Evolutionary conservation across 441 rosid species (phyloP).

Genomic region (Pelargonium cotyledonis): DNA sequence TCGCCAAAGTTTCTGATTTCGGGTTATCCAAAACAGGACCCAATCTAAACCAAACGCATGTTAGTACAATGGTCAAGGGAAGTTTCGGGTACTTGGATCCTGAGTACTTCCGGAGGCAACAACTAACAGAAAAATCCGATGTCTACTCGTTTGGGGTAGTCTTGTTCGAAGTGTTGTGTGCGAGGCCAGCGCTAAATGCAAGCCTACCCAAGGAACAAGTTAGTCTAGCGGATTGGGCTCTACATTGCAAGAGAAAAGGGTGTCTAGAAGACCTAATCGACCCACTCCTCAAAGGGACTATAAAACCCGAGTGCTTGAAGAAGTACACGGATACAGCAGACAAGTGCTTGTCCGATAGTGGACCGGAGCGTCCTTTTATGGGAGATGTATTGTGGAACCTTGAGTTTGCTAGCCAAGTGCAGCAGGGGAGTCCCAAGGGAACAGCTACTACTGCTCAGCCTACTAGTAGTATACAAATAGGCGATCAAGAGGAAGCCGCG

Average conservation of each 20-base stretch:
- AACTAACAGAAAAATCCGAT: no score
- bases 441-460: no score
- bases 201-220: conserved; percentile 14
- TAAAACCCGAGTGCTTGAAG: conserved; percentile 2
- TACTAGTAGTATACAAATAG: no score
- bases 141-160: conserved; percentile 22
- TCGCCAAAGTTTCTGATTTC: conserved; percentile 21
- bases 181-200: conserved; percentile 17
- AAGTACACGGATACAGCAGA: conserved; percentile 21
- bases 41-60: conserved; percentile 20
- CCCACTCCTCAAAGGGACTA: conserved; percentile 7
- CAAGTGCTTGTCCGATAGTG: conserved; percentile 22
- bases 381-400: conserved; percentile 25
- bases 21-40: conserved; percentile 22
- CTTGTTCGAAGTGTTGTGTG: conserved; percentile 17
- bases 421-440: conserved; percentile 84
- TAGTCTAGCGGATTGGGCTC: conserved; percentile 21
- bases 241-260: conserved; percentile 18
- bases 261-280: conserved; percentile 9
- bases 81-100: no score
- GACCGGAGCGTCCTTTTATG: conserved; percentile 20
- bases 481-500: no score
- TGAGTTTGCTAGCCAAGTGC: conserved; percentile 43
- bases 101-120: no score
- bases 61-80: conserved; percentile 28